phyloP scores from a whole-genome alignment of 345 rosid species.

The Turritis glabra region DNA sequence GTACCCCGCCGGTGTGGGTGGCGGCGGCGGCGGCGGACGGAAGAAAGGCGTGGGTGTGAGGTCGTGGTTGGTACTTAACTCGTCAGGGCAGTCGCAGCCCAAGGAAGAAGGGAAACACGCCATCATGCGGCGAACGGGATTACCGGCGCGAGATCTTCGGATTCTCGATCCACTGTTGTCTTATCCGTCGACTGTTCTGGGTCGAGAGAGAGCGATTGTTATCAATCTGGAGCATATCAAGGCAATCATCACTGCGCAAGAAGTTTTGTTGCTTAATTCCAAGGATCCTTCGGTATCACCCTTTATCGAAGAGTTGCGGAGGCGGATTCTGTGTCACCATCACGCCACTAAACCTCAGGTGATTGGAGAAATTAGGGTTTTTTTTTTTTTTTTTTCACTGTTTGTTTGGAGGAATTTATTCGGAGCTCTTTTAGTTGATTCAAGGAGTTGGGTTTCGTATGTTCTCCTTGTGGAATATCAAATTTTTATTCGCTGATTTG shows the following conservation, averaged over 20 bases:
- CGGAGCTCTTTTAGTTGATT: not conserved
- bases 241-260: constrained; percentile 90
- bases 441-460: not conserved
- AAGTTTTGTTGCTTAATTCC: constrained; percentile 79
- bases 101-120: constrained; percentile 78
- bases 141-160: constrained; percentile 88
- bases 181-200: constrained; percentile 83
- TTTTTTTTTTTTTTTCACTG: not conserved
- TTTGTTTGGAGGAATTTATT: not conserved
- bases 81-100: constrained; percentile 55
- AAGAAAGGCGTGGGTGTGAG: constrained; percentile 72
- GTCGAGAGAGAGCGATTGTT: constrained; percentile 87
- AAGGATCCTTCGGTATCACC: constrained; percentile 80
- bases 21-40: constrained; percentile 41
- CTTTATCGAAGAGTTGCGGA: constrained; percentile 70
- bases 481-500: not conserved
- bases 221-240: constrained; percentile 91
- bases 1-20: constrained; percentile 15
- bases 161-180: constrained; percentile 88
- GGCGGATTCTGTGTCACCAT: constrained; percentile 58
- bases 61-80: constrained; percentile 64
- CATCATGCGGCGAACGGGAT: constrained; percentile 93
- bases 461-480: not conserved
- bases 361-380: not conserved
- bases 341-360: constrained; percentile 78